A percentile compares a stretch with the other conserved stretches of the same genome.
These are phyloP conservation scores for Bothriochloa decipiens DNA, from an alignment of 176 grass and related monocot genomes.

Conservation along the genomic window DNA sequence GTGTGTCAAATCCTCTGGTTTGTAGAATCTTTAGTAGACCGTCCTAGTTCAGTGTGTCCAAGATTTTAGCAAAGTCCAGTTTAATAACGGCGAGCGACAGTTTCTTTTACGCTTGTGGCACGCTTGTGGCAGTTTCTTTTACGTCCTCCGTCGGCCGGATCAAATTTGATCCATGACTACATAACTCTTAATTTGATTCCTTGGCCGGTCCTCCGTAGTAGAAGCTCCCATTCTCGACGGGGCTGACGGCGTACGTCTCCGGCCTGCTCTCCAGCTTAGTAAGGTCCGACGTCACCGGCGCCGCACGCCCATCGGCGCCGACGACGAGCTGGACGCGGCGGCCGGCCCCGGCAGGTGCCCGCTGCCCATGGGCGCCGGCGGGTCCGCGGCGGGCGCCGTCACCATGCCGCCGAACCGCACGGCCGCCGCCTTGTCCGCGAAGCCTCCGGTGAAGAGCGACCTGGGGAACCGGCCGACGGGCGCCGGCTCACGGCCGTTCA, in stretches of 20 bases:
- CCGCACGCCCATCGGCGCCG: not conserved
- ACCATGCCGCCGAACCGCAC: slow-evolving; percentile 1
- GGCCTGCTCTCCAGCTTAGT: not conserved
- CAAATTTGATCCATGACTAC: no score
- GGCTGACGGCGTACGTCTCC: not conserved
- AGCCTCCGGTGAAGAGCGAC: not conserved
- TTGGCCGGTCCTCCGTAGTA: not conserved
- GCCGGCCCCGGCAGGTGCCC: not conserved
- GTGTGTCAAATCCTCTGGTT: no score
- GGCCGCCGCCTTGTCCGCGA: not conserved
- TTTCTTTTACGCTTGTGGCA: no score
- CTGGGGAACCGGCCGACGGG: slow-evolving; percentile 5
- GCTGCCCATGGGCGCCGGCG: slow-evolving; percentile 33
- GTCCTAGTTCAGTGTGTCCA: no score
- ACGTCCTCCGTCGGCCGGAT: no score
- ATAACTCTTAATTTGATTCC: not conserved
- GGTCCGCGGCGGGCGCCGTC: not conserved
- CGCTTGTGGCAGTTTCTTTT: no score
- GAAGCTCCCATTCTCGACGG: not conserved
- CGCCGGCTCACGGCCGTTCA: not conserved
- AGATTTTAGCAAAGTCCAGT: no score
- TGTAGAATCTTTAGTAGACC: no score
- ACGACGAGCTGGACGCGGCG: not conserved
- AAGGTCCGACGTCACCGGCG: not conserved
- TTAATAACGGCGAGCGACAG: no score